A percentile compares a stretch with the other conserved stretches of the same genome.
Evolutionary conservation across 73 alveolate genomes (phyloP).

Genomic region (Tetrahymena borealis): DNA sequence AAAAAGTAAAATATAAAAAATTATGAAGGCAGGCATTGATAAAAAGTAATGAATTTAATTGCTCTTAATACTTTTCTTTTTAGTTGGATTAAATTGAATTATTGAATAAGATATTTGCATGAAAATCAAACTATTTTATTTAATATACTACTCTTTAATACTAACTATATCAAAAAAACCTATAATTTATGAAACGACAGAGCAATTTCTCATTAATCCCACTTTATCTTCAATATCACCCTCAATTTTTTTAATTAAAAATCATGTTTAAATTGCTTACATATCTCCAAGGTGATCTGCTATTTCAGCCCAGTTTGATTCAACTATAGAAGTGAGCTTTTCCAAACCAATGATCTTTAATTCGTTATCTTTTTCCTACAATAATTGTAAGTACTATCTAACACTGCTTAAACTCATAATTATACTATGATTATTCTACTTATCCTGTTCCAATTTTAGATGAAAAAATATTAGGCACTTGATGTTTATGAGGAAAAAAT

Average conservation of each 20-base stretch:
- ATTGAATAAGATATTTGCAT: too few species aligned
- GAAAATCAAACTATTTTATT: too few species aligned
- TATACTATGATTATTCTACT: neutral
- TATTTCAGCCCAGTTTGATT: conserved; percentile 33
- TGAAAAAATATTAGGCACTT: neutral
- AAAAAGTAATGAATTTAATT: too few species aligned
- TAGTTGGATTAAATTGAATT: too few species aligned
- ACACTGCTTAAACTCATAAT: neutral
- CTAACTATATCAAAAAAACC: too few species aligned
- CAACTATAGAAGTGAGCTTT: conserved; percentile 7
- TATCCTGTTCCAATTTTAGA: neutral
- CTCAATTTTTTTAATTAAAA: neutral
- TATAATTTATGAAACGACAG: too few species aligned
- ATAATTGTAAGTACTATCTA: neutral
- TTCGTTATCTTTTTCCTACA: conserved; percentile 26
- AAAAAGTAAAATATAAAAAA: too few species aligned
- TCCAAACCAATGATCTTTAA: conserved; percentile 4
- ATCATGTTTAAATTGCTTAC: neutral
- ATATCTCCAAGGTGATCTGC: conserved; percentile 16
- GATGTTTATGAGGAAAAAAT: neutral
- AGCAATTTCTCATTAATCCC: too few species aligned
- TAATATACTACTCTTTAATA: too few species aligned
- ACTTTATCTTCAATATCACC: too few species aligned
- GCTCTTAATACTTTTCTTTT: too few species aligned
- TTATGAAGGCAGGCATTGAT: too few species aligned